Evolutionary conservation across 75 land plant genomes (phyloP), one percentile per base, ranked within the genome.

Genomic region (Adiantum capillusveneris): DNA sequence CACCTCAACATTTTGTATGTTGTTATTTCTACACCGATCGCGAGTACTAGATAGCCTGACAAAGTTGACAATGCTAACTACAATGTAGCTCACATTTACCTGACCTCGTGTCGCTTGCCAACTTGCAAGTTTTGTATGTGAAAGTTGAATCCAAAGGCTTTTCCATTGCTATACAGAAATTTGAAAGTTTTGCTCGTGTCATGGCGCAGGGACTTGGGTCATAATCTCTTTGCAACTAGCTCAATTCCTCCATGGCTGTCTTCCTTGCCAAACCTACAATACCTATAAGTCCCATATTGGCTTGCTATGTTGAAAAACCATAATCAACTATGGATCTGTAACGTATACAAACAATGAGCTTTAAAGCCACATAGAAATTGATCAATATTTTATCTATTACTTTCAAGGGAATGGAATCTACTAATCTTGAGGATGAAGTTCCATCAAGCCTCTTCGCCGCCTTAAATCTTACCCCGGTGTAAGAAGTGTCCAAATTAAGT

Each of bases 1-100:
- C 77, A 67, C 44, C 37, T 88, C 63, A 66, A 68, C 44, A 72
- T 29, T 31, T 65, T 88, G 52, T 74, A 31, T 17, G 74, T 88
- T 45, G 73, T 60, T n/a, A n/a, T 44, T 78, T 45, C 5, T 14
- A 9, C 12, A 3, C 51, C 31, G 26, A 20, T 5, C 9, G 3
- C n/a, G 31, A 5, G 37, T 36, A 16, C 39, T 24, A 9, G 2
- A 37, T n/a, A 58, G 34, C 37, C n/a, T 58, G 16, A 12, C 2
- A 20, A 11, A 11, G 11, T 16, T 58, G 25, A 31, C 42, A 17
- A 58, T 11, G 16, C 21, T 37, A 16, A 2, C 39, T 18, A 17
- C 39, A 1, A 16, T 31, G 60, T 29, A 30, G n/a, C n/a, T n/a
- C n/a, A 29, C 34, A 56, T 11, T n/a, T 63, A 13, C 65, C 65